phyloP scores from a whole-genome alignment of 2,329 filamentous ascomycete genomes.

The Phyllosticta paracitricarpa region DNA sequence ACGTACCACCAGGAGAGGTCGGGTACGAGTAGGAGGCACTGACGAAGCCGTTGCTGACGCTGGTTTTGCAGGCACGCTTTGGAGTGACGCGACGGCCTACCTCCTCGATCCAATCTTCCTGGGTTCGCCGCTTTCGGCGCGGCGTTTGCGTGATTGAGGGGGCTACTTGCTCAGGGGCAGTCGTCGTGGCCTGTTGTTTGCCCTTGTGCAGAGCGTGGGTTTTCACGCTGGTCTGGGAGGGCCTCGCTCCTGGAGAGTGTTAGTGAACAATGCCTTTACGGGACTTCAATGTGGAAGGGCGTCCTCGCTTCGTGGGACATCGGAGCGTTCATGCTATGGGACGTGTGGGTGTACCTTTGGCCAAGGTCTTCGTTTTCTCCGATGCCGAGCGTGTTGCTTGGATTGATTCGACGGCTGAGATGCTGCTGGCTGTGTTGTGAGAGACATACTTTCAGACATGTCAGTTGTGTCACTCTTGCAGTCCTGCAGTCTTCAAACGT shows the following conservation, averaged over 20 bases:
- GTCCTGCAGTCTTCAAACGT: background rate
- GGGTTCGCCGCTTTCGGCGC: background rate
- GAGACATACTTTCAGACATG: background rate
- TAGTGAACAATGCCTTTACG: too few relatives aligned
- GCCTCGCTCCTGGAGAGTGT: background rate
- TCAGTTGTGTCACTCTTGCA: background rate
- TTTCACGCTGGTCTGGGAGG: background rate
- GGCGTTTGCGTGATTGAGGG: background rate
- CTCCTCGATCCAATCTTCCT: background rate
- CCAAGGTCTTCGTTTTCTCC: too few relatives aligned
- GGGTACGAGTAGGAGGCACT: background rate
- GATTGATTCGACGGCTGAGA: background rate
- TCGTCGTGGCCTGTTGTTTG: background rate
- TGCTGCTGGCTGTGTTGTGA: background rate
- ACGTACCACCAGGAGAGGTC: background rate
- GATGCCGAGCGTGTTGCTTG: too few relatives aligned
- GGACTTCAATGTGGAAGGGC: too few relatives aligned
- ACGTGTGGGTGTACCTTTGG: too few relatives aligned
- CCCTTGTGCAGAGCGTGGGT: background rate
- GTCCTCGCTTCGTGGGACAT: too few relatives aligned
- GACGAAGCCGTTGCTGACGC: background rate
- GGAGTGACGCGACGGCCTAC: background rate
- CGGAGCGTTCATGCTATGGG: too few relatives aligned
- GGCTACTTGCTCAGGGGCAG: background rate
- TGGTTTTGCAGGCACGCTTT: background rate